Evolutionary conservation across 2,329 filamentous ascomycete genomes (phyloP).

Genomic region (Scedosporium apiospermum): DNA sequence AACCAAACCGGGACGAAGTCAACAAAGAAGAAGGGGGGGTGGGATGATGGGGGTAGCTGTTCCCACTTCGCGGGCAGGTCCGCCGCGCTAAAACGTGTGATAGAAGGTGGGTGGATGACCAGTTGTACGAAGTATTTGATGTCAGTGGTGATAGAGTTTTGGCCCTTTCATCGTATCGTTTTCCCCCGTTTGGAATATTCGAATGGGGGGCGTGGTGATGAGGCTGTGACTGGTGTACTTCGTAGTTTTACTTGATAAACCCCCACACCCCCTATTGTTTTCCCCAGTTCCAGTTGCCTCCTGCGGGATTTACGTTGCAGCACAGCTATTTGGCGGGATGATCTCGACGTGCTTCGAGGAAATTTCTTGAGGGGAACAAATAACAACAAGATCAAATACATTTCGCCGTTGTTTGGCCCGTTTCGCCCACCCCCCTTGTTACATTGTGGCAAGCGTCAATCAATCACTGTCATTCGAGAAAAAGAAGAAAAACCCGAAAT

Average conservation of each 20-base stretch:
- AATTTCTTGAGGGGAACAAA: background rate
- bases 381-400: background rate
- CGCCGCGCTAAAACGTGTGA: background rate
- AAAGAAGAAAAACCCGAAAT: no score
- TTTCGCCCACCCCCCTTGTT: background rate
- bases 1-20: no score
- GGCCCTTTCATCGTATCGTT: background rate
- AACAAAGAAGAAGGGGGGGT: background rate
- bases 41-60: background rate
- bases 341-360: background rate
- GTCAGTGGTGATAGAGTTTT: background rate
- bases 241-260: background rate
- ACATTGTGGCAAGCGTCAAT: background rate
- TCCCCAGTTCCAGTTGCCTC: background rate
- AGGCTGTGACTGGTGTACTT: background rate
- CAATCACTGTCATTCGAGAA: no score
- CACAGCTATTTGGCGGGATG: background rate
- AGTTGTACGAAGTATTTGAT: background rate
- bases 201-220: background rate
- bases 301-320: background rate
- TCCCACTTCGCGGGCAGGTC: background rate
- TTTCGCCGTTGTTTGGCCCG: background rate
- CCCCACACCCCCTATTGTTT: background rate
- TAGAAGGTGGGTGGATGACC: background rate
- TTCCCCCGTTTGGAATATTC: background rate